Evolutionary conservation across 805 yeast genomes (phyloP), one percentile per base, ranked within the genome.

Genomic region (Ogataea paradorogensis): DNA sequence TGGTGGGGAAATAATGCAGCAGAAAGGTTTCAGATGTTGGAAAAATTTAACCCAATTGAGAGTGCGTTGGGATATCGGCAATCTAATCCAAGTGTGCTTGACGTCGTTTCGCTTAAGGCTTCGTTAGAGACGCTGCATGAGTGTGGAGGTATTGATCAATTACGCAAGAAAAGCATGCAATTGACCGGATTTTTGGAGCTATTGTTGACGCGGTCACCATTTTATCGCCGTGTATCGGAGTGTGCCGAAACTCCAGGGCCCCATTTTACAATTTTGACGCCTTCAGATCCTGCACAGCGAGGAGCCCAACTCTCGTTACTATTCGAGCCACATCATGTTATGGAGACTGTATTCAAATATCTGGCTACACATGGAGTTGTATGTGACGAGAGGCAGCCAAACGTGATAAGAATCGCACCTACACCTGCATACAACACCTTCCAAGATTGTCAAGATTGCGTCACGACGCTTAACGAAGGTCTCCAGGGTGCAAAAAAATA

Each of bases 1-100:
- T 90, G 98, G 98, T 90, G 97, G 96, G 97, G 96, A 1, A 90
- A 88, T 56, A 79, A 83, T 50, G 67, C 82, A 0, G 51, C 53
- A 2, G 77, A 77, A 25, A 65, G 98, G 46, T 90, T 90, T 61
- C 70, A 79, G 52, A 90, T 90, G 98, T 55, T 74, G 41, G 90
- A 82, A 54, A 52, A 69, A 21, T 90, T 87, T 52, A 82, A 81
- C 38, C 95, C 96, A 0, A 84, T 85, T 20, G 66, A 71, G n/a
- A 83, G 93, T 25, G 98, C 97, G 1, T 68, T 85, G 16, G 95
- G 95, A 0, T 90, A 81, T 62, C 72, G 95, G 52, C 95, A 88
- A 65, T 84, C 95, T 13, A 90, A 90, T 63, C 96, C 96, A 2
- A 81, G 89, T 47, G 95, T 90, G 8, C 61, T 88, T 33, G 95